Evolutionary conservation across 148 eudicot species (phyloP).

Genomic region (Heliosperma pusillum): DNA sequence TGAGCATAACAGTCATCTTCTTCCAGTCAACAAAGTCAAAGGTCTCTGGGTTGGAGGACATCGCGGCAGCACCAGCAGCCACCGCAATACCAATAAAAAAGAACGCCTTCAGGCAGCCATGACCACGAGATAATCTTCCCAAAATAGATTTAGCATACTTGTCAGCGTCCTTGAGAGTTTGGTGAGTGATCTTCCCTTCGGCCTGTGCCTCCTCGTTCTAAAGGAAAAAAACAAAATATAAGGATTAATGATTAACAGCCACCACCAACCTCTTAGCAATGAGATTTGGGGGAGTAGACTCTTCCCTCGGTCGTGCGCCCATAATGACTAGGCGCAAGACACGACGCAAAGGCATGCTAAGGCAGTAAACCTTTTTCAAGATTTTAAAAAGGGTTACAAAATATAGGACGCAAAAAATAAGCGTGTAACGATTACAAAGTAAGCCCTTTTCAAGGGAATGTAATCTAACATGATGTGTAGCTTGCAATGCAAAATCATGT

Average conservation of each 20-base stretch:
- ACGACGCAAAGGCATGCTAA: too few relatives aligned
- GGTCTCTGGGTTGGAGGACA: conserved; percentile 45
- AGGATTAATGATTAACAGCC: too few relatives aligned
- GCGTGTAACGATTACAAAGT: too few relatives aligned
- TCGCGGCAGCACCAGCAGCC: conserved; percentile 50
- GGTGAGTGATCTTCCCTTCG: conserved; percentile 40
- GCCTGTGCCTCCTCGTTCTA: conserved; percentile 62
- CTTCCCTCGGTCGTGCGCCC: background rate
- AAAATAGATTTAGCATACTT: conserved; percentile 56
- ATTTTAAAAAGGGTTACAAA: too few relatives aligned
- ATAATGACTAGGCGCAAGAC: too few relatives aligned
- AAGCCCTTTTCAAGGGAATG: too few relatives aligned
- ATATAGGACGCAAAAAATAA: too few relatives aligned
- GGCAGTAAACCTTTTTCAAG: too few relatives aligned
- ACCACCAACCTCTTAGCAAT: too few relatives aligned
- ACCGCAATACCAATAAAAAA: conserved; percentile 34
- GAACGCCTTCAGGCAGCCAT: conserved; percentile 54
- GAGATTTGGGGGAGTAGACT: background rate
- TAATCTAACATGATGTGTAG: background rate
- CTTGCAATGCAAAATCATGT: background rate
- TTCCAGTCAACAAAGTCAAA: conserved; percentile 54
- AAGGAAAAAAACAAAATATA: background rate
- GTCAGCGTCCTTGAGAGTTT: conserved; percentile 54
- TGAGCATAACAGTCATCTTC: conserved; percentile 45
- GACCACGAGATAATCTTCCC: conserved; percentile 62